Evolutionary conservation across 495 filamentous ascomycete species (phyloP).

Genomic region (Cenococcum geophilum): DNA sequence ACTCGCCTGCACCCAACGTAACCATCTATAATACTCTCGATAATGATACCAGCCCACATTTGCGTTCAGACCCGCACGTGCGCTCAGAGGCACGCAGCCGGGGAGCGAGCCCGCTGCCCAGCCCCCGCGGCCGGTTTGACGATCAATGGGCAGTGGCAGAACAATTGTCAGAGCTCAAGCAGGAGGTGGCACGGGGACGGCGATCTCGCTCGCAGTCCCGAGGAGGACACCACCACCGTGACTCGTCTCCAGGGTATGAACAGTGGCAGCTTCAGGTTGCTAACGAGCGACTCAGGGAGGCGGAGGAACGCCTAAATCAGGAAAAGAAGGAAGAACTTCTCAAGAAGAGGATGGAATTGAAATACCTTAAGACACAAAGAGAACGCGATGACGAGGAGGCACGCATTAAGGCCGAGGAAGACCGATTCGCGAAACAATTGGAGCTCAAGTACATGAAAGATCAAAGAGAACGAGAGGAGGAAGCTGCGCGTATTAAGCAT

Average conservation of each 20-base stretch:
- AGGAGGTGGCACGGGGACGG: slow-evolving; percentile 18
- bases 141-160: slow-evolving; percentile 31
- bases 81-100: slow-evolving; percentile 19
- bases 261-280: slow-evolving; percentile 11
- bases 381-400: slow-evolving; percentile 19
- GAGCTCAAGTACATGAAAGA: slow-evolving; percentile 26
- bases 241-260: slow-evolving; percentile 11
- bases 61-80: background rate
- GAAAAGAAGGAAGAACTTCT: slow-evolving; percentile 29
- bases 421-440: slow-evolving; percentile 8
- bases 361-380: slow-evolving; percentile 15
- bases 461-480: background rate
- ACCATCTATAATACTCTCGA: slow-evolving; percentile 35
- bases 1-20: slow-evolving; percentile 34
- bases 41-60: slow-evolving; percentile 21
- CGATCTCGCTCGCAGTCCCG: slow-evolving; percentile 28
- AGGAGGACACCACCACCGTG: slow-evolving; percentile 18
- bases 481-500: background rate
- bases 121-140: slow-evolving; percentile 22
- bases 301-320: slow-evolving; percentile 14
- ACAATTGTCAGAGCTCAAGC: slow-evolving; percentile 29
- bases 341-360: slow-evolving; percentile 25
- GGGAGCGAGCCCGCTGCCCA: slow-evolving; percentile 12
- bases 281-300: slow-evolving; percentile 15
- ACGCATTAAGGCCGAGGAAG: slow-evolving; percentile 25